Percentiles rank a stretch among this genome's conserved stretches.
phyloP scores from a whole-genome alignment of 75 land plant species.

The Cryptomeria japonica region DNA sequence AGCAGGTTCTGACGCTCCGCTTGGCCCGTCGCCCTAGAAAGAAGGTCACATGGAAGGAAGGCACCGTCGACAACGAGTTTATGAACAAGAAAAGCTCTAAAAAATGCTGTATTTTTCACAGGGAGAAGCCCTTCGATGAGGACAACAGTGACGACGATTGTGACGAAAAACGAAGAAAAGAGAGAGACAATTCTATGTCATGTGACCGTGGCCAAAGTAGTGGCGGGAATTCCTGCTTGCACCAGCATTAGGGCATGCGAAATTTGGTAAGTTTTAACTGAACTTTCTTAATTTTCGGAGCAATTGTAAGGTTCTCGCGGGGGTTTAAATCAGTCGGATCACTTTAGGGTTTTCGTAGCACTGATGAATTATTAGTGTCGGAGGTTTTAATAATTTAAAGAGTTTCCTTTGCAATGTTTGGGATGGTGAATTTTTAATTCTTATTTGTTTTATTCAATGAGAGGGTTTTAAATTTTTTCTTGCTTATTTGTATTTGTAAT shows the following conservation, averaged over 20 bases:
- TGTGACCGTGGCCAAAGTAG: neutral
- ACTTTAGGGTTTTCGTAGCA: neutral
- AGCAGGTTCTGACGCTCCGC: conserved; percentile 37
- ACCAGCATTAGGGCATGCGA: neutral
- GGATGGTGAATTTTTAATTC: neutral
- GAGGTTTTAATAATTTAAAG: neutral
- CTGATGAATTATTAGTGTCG: neutral
- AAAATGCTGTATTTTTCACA: conserved; percentile 93
- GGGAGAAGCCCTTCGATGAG: conserved; percentile 79
- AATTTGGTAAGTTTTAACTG: neutral
- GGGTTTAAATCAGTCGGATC: neutral
- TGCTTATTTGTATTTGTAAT: neutral
- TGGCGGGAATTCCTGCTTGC: neutral
- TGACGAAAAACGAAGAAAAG: conserved; percentile 13
- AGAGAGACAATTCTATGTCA: neutral
- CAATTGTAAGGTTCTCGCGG: neutral
- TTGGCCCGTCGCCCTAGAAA: conserved; percentile 64
- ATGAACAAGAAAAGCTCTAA: conserved; percentile 86
- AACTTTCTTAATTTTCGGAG: neutral
- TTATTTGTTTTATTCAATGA: too few relatives aligned
- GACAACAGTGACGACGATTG: conserved; percentile 69
- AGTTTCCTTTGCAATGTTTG: neutral
- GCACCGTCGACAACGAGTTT: conserved; percentile 88
- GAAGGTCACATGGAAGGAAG: conserved; percentile 82
- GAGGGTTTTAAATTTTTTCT: too few relatives aligned